A percentile compares a stretch with the other conserved stretches of the same genome.
phyloP scores from a whole-genome alignment of 345 rosid species.

The Raphanus raphanistrum region DNA sequence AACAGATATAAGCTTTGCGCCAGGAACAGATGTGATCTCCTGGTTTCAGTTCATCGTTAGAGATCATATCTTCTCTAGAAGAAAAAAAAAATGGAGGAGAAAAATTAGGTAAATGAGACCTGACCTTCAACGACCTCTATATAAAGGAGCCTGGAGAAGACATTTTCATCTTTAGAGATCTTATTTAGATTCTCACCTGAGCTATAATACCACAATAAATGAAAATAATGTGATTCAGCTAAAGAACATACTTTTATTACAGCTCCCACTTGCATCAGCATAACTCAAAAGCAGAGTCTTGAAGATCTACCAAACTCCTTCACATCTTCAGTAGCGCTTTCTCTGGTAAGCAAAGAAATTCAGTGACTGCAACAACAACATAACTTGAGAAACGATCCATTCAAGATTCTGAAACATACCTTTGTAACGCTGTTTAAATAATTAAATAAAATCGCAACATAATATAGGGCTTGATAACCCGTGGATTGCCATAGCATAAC shows the following conservation, averaged over 20 bases:
- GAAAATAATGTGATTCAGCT: neutral
- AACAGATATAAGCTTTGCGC: conserved; percentile 63
- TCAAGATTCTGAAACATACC: neutral
- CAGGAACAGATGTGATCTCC: conserved; percentile 91
- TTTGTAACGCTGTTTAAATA: neutral
- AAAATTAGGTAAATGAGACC: no score
- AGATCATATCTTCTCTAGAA: conserved; percentile 21
- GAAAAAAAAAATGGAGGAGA: no score
- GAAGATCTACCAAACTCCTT: neutral
- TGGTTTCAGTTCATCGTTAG: conserved; percentile 50
- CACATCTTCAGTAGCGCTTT: neutral
- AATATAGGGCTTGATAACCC: neutral
- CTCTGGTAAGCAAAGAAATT: neutral
- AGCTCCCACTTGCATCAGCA: neutral
- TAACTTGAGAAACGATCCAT: neutral
- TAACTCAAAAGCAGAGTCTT: neutral
- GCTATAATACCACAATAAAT: neutral
- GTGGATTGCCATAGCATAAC: neutral
- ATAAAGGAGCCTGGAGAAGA: no score
- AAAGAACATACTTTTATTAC: neutral
- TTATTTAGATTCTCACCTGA: no score
- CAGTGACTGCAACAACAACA: neutral
- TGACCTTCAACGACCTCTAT: no score
- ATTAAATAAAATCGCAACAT: neutral
- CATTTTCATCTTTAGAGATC: no score